phyloP scores from a whole-genome alignment of 1,284 basidiomycete genomes.

The Sanghuangporus weigelae region DNA sequence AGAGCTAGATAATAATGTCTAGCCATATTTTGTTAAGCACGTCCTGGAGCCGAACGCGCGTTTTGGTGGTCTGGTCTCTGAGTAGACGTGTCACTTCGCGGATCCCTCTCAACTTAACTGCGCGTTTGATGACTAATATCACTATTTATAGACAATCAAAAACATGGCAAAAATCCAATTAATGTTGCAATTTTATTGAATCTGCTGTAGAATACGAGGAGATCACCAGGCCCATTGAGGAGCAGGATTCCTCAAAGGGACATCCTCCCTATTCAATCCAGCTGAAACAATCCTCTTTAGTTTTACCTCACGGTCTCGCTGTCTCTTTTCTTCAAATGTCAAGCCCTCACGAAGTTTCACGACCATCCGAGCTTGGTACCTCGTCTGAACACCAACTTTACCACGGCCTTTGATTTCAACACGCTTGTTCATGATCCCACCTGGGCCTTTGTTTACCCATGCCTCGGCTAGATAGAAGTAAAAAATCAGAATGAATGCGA shows the following conservation, averaged over 20 bases:
- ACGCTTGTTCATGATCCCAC: conserved; percentile 47
- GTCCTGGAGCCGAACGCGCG: neutral
- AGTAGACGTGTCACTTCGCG: conserved; percentile 5
- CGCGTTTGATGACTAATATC: conserved; percentile 19
- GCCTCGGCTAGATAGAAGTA: conserved; percentile 60
- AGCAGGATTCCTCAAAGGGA: conserved; percentile 70
- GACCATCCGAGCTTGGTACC: conserved; percentile 73
- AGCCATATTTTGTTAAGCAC: conserved; percentile 24
- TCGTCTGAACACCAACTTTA: conserved; percentile 73
- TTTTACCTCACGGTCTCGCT: conserved; percentile 59
- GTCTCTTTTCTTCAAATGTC: conserved; percentile 67
- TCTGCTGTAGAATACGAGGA: neutral
- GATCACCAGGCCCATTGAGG: conserved; percentile 81
- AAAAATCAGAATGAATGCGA: conserved; percentile 8
- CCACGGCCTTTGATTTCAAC: conserved; percentile 88
- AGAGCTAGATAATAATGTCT: conserved; percentile 27
- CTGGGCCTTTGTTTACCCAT: conserved; percentile 86
- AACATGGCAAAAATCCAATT: neutral
- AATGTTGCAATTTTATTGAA: neutral
- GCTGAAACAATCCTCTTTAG: conserved; percentile 76
- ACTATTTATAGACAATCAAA: neutral
- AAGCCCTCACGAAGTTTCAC: conserved; percentile 83
- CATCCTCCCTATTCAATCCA: conserved; percentile 72
- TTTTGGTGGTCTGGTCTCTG: neutral
- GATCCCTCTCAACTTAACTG: conserved; percentile 16